Base-by-base conservation (phyloP, 345 rosid species). In the Populus davidiana region DNA sequence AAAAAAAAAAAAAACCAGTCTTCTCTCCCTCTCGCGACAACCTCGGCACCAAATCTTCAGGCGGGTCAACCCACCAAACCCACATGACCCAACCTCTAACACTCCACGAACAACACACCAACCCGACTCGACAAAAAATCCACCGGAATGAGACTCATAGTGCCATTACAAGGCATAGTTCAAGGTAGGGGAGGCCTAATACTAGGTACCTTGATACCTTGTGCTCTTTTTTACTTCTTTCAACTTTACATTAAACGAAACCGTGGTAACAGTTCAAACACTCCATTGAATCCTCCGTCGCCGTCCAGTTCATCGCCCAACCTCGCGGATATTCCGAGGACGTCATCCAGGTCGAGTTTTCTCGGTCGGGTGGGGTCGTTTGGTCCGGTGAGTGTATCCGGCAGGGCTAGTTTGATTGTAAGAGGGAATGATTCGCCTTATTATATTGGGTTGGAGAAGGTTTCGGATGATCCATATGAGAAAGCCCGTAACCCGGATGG, bases 151-250 rank as follows among this genome's bases (percentile, higher is more conserved):
- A 91, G 95, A 77, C 87, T 93, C 74, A 80, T 93, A 33, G 96
- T 94, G 50, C 95, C 98, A 47, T 86, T 94, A 69, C 94, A 90
- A 64, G 97, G 97, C 38, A 87, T 93, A 1, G 89, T 89, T 38
- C 94, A 92, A 78, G 97, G 97, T 74, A 85, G 97, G 73, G 94
- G 94, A 4, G 97, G 98, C 66, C 85, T 93, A 59, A 82, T 92
- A 72, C 70, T 91, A 43, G 97, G 98, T 72, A 89, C 97, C 56
- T 84, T 94, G 12, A 91, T 94, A 76, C 98, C 98, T 29, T 94
- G 98, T 50, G 87, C 96, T 74, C 95, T 94, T 71, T 88, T 91
- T 85, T 92, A 87, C 93, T 86, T 88, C 67, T 86, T 90, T 79
- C 96, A 90, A 77, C 88, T 89, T 33, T 89, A 90, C 85, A 75